Conservation (phyloP, 1,284 basidiomycete species). For the Sanghuangporus sanghuang region DNA sequence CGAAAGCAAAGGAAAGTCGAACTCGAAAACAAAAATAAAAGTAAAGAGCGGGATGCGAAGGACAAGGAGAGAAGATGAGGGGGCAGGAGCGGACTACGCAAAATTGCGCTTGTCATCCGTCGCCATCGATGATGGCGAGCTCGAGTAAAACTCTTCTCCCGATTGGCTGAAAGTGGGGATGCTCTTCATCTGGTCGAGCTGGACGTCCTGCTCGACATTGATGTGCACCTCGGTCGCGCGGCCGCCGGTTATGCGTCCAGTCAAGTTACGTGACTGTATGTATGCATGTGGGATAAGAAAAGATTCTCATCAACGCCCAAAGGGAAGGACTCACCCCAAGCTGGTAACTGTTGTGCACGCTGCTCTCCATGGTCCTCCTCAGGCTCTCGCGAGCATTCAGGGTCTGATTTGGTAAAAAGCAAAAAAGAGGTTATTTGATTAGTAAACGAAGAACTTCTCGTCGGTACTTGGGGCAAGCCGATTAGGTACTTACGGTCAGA, state of each 20-base stretch:
- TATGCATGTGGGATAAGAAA: background rate
- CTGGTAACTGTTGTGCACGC: conserved; percentile 12
- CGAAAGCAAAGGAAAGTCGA: background rate
- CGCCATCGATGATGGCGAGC: conserved; percentile 2
- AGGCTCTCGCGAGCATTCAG: conserved; percentile 14
- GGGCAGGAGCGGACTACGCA: background rate
- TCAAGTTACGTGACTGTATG: conserved; percentile 6
- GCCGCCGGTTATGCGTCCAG: background rate
- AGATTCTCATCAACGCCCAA: background rate
- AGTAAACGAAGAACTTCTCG: background rate
- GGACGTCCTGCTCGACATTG: conserved; percentile 15
- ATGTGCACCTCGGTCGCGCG: conserved; percentile 14
- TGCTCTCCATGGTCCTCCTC: conserved; percentile 14
- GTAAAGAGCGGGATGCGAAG: background rate
- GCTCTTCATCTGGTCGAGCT: conserved; percentile 6
- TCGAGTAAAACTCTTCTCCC: conserved; percentile 7
- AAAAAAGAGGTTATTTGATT: background rate
- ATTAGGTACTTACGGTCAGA: conserved; percentile 4
- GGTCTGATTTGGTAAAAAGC: conserved; percentile 4
- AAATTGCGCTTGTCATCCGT: conserved; percentile 9
- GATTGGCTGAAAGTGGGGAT: conserved; percentile 1
- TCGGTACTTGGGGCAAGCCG: background rate
- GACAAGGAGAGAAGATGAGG: background rate
- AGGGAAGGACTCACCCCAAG: background rate
- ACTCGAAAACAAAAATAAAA: background rate